Evolutionary conservation across 2,329 filamentous ascomycete species (phyloP), one percentile per base, ranked within the genome.

Genomic region (Hypocreales sp.): DNA sequence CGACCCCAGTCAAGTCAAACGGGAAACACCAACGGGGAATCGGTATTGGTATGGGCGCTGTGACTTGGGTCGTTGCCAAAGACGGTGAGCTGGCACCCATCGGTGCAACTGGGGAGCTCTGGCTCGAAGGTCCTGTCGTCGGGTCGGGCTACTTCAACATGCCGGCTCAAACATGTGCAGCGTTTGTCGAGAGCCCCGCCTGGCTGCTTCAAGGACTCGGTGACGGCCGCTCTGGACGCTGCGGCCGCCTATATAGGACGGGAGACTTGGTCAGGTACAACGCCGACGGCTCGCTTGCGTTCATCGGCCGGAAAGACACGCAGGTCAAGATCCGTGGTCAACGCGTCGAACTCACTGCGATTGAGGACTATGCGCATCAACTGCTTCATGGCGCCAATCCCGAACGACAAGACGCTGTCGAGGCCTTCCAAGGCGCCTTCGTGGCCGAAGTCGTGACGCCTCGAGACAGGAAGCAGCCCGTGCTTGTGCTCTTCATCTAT

Each of bases 321-420:
- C 22, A 72, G 72, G 36, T 71, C 21, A 72, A 72, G 36, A 44
- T 72, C 8, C 53, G 56, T 12, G 70, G 72, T 11, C 35, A 37
- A 24, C 31, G 35, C 5, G 24, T 37, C 19, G 35, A 37, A 11
- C 31, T 33, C 15, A 16, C n/a, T 10, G 24, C 16, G n/a, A 16
- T 26, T n/a, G 24, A 26, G 24, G 7, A 26, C 5, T 16, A 20
- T n/a, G 18, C 20, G 8, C 24, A 16, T 8, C 16, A 13, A 20
- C n/a, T 19, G 5, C 12, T 26, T 6, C 16, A 12, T 5, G 11
- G 11, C 24, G 7, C 16, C 8, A 5, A 23, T 15, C 22, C 12
- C 8, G 12, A 7, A 5, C 6, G 15, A 12, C 8, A 6, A 7
- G 31, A 22, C 15, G 33, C 29, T 13, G 29, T 35, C 9, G 35